Evolutionary conservation across 148 eudicot genomes (phyloP), one percentile per base, ranked within the genome.

Genomic region (Spergularia marina): DNA sequence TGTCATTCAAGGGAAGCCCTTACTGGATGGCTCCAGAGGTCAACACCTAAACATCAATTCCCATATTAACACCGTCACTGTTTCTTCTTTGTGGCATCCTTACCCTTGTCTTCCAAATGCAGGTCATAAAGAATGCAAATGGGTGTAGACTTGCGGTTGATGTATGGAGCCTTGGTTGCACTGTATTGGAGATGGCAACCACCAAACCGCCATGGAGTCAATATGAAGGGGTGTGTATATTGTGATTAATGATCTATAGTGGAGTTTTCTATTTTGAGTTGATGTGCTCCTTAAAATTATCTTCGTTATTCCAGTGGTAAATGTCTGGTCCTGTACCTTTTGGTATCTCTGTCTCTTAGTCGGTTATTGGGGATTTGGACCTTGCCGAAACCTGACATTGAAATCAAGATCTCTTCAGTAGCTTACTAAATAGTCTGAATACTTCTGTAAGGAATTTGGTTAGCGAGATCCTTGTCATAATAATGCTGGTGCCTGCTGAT

Each of bases 1-100:
- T 90, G 77, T 94, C 98, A 64, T 86, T 94, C 66, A 94, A 91
- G 81, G 98, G 96, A 79, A 92, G 98, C 76, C 98, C 98, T 55
- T 90, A 95, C 75, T 95, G 98, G 98, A 95, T 95, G 98, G 98
- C 98, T 61, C 98, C 98, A 41, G 98, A 93, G 97, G 98, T 93
- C 17, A 71, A 87, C 17, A 76, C 65, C 47, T 40, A 53, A 76
- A 30, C 70, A 23, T 65, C 30, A 44, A 73, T 70, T 66, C 64
- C 6, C 15, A 12, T 52, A 53, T 54, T 23, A 65, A 20, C 72
- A 67, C 73, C 59, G 54, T 12, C 40, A 15, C 5, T 57, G 57
- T 69, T 67, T 23, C 21, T 68, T 30, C 12, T 10, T 71, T 75
- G 70, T 68, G 54, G 21, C 47, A 69, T 65, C 55, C 74, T 78